Conservation (phyloP, 345 rosid species). For the Angophora floribunda region DNA sequence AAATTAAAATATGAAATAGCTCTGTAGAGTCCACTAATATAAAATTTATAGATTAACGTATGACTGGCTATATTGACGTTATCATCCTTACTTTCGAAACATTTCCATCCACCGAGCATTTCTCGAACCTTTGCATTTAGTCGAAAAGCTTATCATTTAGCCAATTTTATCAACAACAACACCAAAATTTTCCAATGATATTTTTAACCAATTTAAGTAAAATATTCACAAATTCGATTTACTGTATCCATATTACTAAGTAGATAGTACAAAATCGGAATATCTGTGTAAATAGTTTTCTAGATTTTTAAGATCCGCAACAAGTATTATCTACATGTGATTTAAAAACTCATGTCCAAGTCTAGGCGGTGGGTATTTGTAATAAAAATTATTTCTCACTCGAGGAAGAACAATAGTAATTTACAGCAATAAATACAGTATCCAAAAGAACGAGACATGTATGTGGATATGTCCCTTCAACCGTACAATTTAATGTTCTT, state of each 20-base stretch:
- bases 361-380: neutral
- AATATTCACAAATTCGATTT: neutral
- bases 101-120: neutral
- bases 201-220: neutral
- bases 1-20: neutral
- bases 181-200: neutral
- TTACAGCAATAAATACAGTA: neutral
- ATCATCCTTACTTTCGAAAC: neutral
- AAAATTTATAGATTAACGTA: neutral
- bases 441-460: neutral
- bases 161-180: neutral
- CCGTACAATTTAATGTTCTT: neutral
- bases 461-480: neutral
- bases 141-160: neutral
- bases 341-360: neutral
- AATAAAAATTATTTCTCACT: neutral
- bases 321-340: accelerated
- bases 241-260: neutral
- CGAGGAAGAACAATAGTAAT: neutral
- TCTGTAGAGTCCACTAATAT: neutral
- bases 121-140: neutral
- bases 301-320: neutral
- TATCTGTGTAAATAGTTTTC: too few species aligned
- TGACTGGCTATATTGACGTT: neutral
- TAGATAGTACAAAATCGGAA: accelerated